Evolutionary conservation across 2,329 filamentous ascomycete genomes (phyloP).

Genomic region (Arthrobotrys megalospora): DNA sequence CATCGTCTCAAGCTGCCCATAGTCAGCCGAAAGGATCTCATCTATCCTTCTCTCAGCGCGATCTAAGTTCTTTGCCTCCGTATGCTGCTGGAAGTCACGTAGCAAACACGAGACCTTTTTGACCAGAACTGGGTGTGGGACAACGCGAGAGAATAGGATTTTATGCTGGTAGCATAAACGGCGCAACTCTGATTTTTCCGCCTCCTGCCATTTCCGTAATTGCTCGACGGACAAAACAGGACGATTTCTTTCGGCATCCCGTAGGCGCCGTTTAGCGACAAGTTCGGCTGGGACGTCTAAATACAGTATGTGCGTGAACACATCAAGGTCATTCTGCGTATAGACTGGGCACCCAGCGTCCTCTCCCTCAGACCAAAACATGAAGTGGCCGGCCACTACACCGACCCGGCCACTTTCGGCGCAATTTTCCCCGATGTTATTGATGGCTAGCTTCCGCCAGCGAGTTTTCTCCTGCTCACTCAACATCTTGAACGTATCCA

Average conservation of each 20-base stretch:
- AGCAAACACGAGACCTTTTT: constrained; percentile 65
- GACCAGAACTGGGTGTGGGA: constrained; percentile 31
- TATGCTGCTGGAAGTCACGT: constrained; percentile 67
- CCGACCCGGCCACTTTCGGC: constrained; percentile 66
- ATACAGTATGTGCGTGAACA: constrained; percentile 75
- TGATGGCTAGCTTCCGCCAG: constrained; percentile 70
- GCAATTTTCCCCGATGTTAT: constrained; percentile 68
- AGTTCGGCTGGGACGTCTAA: constrained; percentile 68
- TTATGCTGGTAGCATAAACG: constrained; percentile 68
- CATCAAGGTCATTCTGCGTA: constrained; percentile 68
- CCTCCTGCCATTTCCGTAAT: constrained; percentile 70
- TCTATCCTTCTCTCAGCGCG: constrained; percentile 66
- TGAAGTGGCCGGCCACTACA: constrained; percentile 73
- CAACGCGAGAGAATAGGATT: constrained; percentile 70
- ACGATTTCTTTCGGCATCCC: constrained; percentile 68
- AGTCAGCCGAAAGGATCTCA: constrained; percentile 63
- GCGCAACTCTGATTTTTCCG: constrained; percentile 69
- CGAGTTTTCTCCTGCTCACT: constrained; percentile 66
- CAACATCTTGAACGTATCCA: constrained; percentile 70
- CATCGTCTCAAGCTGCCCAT: constrained; percentile 66
- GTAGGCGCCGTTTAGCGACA: constrained; percentile 67
- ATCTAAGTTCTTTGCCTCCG: constrained; percentile 67
- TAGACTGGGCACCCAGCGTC: constrained; percentile 65
- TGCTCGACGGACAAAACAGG: constrained; percentile 66
- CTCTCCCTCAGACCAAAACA: constrained; percentile 71